phyloP scores from a whole-genome alignment of 2,329 filamentous ascomycete genomes.

The Aspergillus arachidicola region DNA sequence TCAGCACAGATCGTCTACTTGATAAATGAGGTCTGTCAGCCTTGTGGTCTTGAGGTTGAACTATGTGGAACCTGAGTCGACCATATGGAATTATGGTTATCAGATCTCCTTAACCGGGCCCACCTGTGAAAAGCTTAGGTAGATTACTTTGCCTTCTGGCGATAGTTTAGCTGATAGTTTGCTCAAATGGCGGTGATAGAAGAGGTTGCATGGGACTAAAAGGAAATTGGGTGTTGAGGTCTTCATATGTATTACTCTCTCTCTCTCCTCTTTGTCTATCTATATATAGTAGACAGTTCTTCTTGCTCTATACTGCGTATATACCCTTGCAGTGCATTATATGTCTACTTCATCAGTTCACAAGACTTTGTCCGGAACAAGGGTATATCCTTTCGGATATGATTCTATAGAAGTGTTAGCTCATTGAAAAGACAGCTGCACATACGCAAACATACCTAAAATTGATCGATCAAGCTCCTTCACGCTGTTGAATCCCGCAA shows the following conservation, averaged over 20 bases:
- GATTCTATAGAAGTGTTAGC: slow-evolving; percentile 35
- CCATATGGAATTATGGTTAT: neutral
- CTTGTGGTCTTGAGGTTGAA: neutral
- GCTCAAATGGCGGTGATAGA: no score
- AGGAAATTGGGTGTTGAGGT: no score
- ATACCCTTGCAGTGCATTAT: neutral
- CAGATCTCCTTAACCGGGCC: neutral
- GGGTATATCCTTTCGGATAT: slow-evolving; percentile 44
- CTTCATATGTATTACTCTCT: no score
- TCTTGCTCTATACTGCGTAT: neutral
- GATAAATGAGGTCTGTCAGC: no score
- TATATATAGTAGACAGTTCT: no score
- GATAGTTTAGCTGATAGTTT: no score
- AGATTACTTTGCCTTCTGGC: no score
- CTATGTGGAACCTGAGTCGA: neutral
- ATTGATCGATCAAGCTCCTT: slow-evolving; percentile 53
- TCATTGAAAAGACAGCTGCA: neutral
- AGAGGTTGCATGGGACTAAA: no score
- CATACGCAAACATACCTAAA: slow-evolving; percentile 27
- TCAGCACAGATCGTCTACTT: no score
- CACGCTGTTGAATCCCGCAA: slow-evolving; percentile 58
- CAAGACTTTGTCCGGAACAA: slow-evolving; percentile 39
- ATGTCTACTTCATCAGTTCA: slow-evolving; percentile 8
- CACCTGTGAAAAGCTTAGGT: neutral
- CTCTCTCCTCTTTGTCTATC: no score